These are phyloP conservation scores for Chiua virens DNA, from an alignment of 768 basidiomycete genomes.

Conservation along the genomic window DNA sequence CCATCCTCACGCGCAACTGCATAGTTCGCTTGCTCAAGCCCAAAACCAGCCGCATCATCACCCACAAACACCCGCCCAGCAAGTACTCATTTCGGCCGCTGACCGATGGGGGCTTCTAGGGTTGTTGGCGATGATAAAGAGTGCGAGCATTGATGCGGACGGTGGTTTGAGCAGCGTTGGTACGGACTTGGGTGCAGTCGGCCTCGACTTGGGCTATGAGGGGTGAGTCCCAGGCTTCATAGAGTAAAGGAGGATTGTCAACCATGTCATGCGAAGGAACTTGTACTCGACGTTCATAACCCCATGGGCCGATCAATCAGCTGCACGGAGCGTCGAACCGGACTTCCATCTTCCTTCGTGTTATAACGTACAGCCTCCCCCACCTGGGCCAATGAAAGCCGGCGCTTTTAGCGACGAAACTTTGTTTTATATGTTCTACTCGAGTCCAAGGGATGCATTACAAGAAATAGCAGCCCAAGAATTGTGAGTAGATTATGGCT, in stretches of 20 bases:
- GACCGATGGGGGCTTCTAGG: constrained; percentile 94
- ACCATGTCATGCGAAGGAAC: constrained; percentile 45
- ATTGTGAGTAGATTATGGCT: constrained; percentile 59
- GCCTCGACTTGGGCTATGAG: constrained; percentile 81
- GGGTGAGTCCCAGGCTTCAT: constrained; percentile 58
- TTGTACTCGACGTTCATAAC: constrained; percentile 93
- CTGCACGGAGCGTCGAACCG: constrained; percentile 84
- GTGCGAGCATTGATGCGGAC: constrained; percentile 72
- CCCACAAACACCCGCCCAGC: constrained; percentile 90
- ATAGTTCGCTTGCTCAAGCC: constrained; percentile 27
- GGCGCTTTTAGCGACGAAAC: constrained; percentile 93
- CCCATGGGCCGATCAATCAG: constrained; percentile 92
- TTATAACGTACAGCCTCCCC: constrained; percentile 89
- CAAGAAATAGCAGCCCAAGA: constrained; percentile 96
- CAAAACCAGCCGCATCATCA: constrained; percentile 43
- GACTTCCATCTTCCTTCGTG: constrained; percentile 89
- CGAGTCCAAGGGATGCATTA: constrained; percentile 84
- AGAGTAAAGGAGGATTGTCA: constrained; percentile 16
- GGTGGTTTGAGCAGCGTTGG: constrained; percentile 81
- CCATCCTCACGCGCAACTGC: constrained; percentile 37
- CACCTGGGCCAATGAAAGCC: constrained; percentile 79
- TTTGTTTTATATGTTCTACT: constrained; percentile 97
- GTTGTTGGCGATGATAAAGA: constrained; percentile 84
- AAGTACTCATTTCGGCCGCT: constrained; percentile 88
- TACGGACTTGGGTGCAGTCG: constrained; percentile 89